Percentiles rank a stretch among this genome's conserved stretches.
Evolutionary conservation across 192 early-diverging fungal genomes (phyloP).

Genomic region (Podila epigama): DNA sequence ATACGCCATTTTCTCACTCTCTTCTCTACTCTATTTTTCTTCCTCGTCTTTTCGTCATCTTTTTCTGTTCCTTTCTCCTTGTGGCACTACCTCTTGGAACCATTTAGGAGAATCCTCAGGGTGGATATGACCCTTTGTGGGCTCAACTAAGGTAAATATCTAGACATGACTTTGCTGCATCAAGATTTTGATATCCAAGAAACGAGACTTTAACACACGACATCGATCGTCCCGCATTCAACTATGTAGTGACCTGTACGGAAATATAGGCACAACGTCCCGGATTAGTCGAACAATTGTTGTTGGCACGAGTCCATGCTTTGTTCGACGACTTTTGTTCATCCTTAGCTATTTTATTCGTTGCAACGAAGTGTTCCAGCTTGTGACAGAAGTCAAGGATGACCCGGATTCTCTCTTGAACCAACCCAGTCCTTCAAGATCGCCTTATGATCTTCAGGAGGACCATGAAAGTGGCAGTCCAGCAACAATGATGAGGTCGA

Average conservation of each 20-base stretch:
- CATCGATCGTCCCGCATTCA: no score
- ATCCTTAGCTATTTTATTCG: conserved; percentile 66
- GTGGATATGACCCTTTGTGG: conserved; percentile 64
- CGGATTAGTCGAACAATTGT: conserved; percentile 62
- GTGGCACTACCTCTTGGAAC: not conserved
- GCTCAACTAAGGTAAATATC: conserved; percentile 58
- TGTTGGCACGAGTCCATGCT: conserved; percentile 52
- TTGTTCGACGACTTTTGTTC: conserved; percentile 57
- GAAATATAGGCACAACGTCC: conserved; percentile 56
- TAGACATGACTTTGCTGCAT: no score
- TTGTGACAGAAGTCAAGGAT: conserved; percentile 40
- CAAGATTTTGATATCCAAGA: not conserved
- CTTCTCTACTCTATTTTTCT: no score
- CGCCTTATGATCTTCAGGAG: conserved; percentile 22
- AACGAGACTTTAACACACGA: not conserved
- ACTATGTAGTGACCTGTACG: conserved; percentile 54
- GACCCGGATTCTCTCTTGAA: conserved; percentile 39
- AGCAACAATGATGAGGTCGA: conserved; percentile 37
- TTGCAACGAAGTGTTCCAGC: conserved; percentile 65
- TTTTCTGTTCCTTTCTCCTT: not conserved
- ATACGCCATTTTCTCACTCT: no score
- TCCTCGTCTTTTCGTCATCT: no score
- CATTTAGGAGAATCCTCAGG: conserved; percentile 34
- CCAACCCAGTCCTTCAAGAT: conserved; percentile 7
- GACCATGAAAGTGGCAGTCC: conserved; percentile 47